phyloP scores from a whole-genome alignment of 2,329 filamentous ascomycete species.

The Curvularia lunata region DNA sequence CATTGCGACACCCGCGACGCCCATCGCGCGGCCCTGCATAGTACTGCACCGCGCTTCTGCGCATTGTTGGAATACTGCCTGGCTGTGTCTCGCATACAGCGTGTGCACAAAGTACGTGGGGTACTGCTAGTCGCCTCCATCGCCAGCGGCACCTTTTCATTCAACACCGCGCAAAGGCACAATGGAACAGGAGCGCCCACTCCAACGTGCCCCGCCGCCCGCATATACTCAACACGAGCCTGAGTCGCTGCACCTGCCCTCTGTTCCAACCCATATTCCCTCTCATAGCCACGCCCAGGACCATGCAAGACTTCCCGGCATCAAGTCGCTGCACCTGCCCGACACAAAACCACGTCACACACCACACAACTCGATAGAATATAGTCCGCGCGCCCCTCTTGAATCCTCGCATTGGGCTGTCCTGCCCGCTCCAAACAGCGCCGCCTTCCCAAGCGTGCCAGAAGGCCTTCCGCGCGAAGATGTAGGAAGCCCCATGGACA shows the following conservation, averaged over 20 bases:
- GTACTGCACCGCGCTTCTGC: not conserved
- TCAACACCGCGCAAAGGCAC: conserved; percentile 1
- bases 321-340: conserved; percentile 53
- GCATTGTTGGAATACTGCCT: not conserved
- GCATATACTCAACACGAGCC: conserved; percentile 53
- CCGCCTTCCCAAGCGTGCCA: conserved; percentile 43
- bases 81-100: conserved; percentile 3
- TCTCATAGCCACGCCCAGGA: conserved; percentile 19
- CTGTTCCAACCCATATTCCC: conserved; percentile 49
- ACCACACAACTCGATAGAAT: conserved; percentile 41
- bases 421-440: conserved; percentile 34
- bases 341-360: conserved; percentile 35
- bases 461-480: conserved; percentile 39
- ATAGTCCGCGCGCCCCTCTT: conserved; percentile 41
- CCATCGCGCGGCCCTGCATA: not conserved
- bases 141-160: conserved; percentile 4
- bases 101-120: conserved; percentile 13
- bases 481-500: conserved; percentile 54
- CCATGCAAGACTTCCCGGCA: conserved; percentile 50
- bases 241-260: conserved; percentile 51
- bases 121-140: conserved; percentile 13
- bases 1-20: conserved; percentile 10
- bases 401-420: conserved; percentile 36
- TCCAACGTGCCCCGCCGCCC: conserved; percentile 52
- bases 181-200: conserved; percentile 43